Evolutionary conservation across 768 basidiomycete genomes (phyloP), one percentile per base, ranked within the genome.

Genomic region (Filobasidium wieringae): DNA sequence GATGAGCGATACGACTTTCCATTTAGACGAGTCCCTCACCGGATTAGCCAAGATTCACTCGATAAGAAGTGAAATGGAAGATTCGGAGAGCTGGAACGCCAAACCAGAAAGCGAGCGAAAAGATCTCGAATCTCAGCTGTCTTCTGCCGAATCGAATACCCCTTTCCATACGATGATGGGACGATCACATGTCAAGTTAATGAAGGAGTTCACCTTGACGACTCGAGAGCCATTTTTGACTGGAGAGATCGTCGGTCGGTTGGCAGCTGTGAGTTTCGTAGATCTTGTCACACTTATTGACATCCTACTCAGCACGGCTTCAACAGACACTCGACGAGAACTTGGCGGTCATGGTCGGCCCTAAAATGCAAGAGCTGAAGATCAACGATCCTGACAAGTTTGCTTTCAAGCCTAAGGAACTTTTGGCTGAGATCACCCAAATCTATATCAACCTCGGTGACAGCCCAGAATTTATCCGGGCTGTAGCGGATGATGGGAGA

Each of bases 1-100:
- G 82, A 95, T 97, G 78, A 96, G 95, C 79, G 95, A 99, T 66
- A 90, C 93, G 55, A 97, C 93, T 8, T 97, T 91, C 74, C 85
- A 96, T 53, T 84, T 99, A 80, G 91, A 97, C 71, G 95, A 99
- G 68, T 93, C 90, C 8, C 78, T 97, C 49, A 83, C 83, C 65
- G 87, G 92, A 62, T 79, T 99, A 51, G 79, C 82, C 11, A 87
- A 93, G 69, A 95, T 99, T 62, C 83, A 86, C 71, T 83, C 80
- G 59, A 84, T 96, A 51, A 86, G 93, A 71, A 76, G 77, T 0
- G 86, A 92, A 70, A 93, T 92, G 85, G 82, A 81, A 43, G 80
- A 91, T 72, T 77, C 78, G 53, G 79, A 73, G 2, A 76, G 80
- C 0, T 99, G 89, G 87, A 77, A 79, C 26, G 74, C 84, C 0